Percentiles rank a stretch among this genome's conserved stretches.
phyloP scores from a whole-genome alignment of 345 rosid species.

The Eucalyptus viminalis region DNA sequence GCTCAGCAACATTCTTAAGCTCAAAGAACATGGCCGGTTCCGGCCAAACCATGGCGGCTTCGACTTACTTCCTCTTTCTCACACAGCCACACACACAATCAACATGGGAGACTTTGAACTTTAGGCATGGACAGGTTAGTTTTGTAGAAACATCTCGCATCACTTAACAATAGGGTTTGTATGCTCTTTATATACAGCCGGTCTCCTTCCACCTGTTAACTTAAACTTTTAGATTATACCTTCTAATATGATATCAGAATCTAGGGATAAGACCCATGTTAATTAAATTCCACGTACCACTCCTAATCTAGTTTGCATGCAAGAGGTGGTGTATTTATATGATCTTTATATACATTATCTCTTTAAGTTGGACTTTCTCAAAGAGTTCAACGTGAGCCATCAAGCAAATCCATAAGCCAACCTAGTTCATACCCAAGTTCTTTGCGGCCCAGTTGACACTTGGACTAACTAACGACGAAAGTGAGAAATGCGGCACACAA shows the following conservation, averaged over 20 bases:
- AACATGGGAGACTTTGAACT: neutral
- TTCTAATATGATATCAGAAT: neutral
- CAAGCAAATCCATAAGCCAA: neutral
- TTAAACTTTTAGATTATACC: neutral
- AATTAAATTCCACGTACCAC: neutral
- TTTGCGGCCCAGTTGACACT: neutral
- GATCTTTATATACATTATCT: neutral
- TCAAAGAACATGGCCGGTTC: neutral
- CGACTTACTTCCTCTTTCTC: neutral
- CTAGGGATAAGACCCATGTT: neutral
- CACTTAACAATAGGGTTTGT: neutral
- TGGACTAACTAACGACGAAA: neutral
- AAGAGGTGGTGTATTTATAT: neutral
- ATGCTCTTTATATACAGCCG: neutral
- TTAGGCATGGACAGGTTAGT: neutral
- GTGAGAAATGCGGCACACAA: neutral
- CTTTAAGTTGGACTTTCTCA: neutral
- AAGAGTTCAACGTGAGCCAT: neutral
- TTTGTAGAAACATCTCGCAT: neutral
- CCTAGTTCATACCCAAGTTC: neutral
- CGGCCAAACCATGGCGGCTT: neutral
- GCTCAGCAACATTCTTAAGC: neutral
- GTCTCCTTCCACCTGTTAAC: neutral
- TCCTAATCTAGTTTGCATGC: neutral
- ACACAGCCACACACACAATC: neutral